Evolutionary conservation across 176 grass and related monocot genomes (phyloP), one percentile per base, ranked within the genome.

Genomic region (Rhynchospora pubera): DNA sequence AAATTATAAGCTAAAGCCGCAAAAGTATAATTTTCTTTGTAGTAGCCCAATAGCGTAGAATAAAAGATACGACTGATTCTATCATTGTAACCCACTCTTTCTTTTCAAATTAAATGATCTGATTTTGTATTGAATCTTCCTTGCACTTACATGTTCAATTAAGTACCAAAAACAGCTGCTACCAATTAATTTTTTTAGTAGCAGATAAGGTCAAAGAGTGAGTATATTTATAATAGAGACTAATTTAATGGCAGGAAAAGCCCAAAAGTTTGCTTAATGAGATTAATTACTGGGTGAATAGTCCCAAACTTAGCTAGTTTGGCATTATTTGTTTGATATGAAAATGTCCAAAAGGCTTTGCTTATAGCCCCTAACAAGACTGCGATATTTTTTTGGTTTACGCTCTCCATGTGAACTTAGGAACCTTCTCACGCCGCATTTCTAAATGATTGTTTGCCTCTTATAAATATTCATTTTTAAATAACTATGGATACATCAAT

Each of bases 361-460:
- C 55, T 79, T 79, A 79, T 79, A 59, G 56, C 32, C 30, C 55
- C 77, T 9, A 79, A 28, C 53, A 79, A 60, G 23, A 62, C 1
- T 23, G 22, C 14, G 58, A 39, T 81, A 64, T 81, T 45, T 63
- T 24, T 65, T 81, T 82, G 48, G 59, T 39, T 39, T 3, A 82
- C 67, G 42, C 59, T 50, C 79, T 19, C 45, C 79, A 66, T 82
- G 79, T 82, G 79, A 82, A 45, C 79, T 82, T 67, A 43, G 79
- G 66, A 82, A 65, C 3, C 34, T 82, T 82, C 7, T 22, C 61
- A 82, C 79, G 79, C 59, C 18, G 10, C 61, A 47, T 67, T 82
- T 82, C 4, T 82, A 50, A 65, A 82, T 50, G 34, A 51, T 82
- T 82, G 22, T 5, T 65, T 82, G 50, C 65, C 1, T 51, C 28